A percentile compares a stretch with the other conserved stretches of the same genome.
Evolutionary conservation across 805 yeast species (phyloP).

Genomic region (Cyberlindnera petersonii): DNA sequence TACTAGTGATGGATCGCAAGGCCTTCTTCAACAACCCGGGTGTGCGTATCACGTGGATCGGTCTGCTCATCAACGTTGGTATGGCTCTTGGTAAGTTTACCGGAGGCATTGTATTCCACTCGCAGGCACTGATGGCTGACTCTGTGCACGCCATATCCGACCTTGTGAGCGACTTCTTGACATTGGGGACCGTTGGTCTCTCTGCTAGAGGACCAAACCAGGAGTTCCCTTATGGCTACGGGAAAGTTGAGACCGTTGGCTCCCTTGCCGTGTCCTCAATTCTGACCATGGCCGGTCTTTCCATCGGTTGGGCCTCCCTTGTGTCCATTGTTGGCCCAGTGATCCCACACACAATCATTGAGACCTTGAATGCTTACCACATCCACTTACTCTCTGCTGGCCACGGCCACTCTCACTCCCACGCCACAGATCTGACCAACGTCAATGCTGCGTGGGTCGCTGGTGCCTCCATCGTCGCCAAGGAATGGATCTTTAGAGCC

Average conservation of each 20-base stretch:
- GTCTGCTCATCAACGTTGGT: constrained; percentile 75
- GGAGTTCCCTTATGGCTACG: constrained; percentile 81
- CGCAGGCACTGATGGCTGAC: constrained; percentile 92
- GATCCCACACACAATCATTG: constrained; percentile 59
- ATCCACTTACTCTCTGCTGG: constrained; percentile 38
- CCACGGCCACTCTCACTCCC: constrained; percentile 32
- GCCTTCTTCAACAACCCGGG: constrained; percentile 67
- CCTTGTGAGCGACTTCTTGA: constrained; percentile 82
- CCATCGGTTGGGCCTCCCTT: constrained; percentile 85
- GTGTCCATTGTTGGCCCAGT: constrained; percentile 63
- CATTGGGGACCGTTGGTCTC: constrained; percentile 82
- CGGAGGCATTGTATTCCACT: constrained; percentile 91
- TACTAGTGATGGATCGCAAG: constrained; percentile 38
- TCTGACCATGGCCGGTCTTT: constrained; percentile 79
- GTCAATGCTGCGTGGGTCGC: constrained; percentile 97
- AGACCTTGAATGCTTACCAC: constrained; percentile 48
- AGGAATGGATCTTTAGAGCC: constrained; percentile 83
- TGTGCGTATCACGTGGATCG: constrained; percentile 89
- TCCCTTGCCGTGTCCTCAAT: constrained; percentile 84
- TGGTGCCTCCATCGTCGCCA: constrained; percentile 76
- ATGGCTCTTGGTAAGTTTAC: constrained; percentile 84
- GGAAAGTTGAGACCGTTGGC: constrained; percentile 90
- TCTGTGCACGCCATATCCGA: constrained; percentile 92
- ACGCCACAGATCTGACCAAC: constrained; percentile 45
- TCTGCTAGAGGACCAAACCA: constrained; percentile 56